Percentiles rank a stretch among this genome's conserved stretches.
Conservation (phyloP, 768 basidiomycete species). For the Exidia glandulosa region DNA sequence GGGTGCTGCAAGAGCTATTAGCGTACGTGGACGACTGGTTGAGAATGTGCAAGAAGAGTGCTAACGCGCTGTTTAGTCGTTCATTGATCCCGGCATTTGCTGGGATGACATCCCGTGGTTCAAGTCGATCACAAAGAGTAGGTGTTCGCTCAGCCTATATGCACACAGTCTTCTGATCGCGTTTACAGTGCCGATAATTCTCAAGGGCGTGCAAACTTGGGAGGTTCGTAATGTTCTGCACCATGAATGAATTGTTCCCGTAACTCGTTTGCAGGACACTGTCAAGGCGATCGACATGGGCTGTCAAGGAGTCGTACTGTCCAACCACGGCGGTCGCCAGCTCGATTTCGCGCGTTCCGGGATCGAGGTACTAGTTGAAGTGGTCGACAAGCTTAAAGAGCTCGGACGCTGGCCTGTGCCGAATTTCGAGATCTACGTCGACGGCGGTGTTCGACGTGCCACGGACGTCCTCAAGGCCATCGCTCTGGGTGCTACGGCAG, state of each 20-base stretch:
- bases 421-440: constrained; percentile 78
- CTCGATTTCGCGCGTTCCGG: constrained; percentile 78
- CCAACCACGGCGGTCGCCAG: constrained; percentile 76
- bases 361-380: constrained; percentile 81
- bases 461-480: constrained; percentile 84
- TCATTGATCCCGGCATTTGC: constrained; percentile 84
- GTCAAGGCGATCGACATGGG: constrained; percentile 72
- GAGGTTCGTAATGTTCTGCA: constrained; percentile 32
- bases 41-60: not conserved
- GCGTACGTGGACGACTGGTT: constrained; percentile 33
- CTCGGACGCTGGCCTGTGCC: constrained; percentile 56
- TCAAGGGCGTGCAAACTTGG: constrained; percentile 87
- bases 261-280: constrained; percentile 27
- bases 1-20: constrained; percentile 90
- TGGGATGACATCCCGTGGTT: constrained; percentile 80
- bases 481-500: constrained; percentile 83
- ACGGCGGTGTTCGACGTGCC: constrained; percentile 90
- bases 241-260: not conserved
- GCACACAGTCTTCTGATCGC: constrained; percentile 1
- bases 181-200: constrained; percentile 66
- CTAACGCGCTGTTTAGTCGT: constrained; percentile 43
- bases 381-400: constrained; percentile 58
- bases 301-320: constrained; percentile 69
- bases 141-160: constrained; percentile 4
- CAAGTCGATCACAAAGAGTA: constrained; percentile 62